Evolutionary conservation across 306 rosid genomes (phyloP).

Genomic region (Gastrolobium villosum): DNA sequence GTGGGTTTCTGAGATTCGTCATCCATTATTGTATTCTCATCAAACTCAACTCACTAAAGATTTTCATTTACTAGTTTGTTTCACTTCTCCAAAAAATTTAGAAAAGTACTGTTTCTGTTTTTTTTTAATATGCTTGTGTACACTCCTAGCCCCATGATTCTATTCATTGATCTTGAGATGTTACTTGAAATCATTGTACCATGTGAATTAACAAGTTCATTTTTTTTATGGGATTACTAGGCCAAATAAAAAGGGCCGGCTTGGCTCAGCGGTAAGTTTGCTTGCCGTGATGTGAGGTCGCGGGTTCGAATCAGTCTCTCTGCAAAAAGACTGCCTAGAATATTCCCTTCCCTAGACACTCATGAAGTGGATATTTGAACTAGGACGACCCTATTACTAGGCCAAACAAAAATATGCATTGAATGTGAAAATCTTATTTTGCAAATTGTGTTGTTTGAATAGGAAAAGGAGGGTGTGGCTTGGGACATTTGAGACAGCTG

Average conservation of each 20-base stretch:
- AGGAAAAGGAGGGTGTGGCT: constrained; percentile 94
- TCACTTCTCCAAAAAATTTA: not conserved
- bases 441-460: constrained; percentile 5
- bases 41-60: constrained; percentile 29
- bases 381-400: no score
- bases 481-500: constrained; percentile 86
- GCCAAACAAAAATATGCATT: constrained; percentile 22
- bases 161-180: not conserved
- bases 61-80: constrained; percentile 8
- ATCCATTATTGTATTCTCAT: constrained; percentile 72
- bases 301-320: no score
- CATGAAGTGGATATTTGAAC: no score
- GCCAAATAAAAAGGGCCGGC: no score
- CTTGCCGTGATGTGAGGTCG: no score
- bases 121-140: not conserved
- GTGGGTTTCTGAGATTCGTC: constrained; percentile 94
- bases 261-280: no score
- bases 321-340: no score
- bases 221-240: not conserved
- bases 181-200: constrained; percentile 7
- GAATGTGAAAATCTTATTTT: constrained; percentile 23
- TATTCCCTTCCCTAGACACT: no score
- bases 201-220: constrained; percentile 1
- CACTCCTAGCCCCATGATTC: not conserved
- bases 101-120: not conserved